Conservation (phyloP, 2,329 filamentous ascomycete genomes). For the Diatrype stigma region DNA sequence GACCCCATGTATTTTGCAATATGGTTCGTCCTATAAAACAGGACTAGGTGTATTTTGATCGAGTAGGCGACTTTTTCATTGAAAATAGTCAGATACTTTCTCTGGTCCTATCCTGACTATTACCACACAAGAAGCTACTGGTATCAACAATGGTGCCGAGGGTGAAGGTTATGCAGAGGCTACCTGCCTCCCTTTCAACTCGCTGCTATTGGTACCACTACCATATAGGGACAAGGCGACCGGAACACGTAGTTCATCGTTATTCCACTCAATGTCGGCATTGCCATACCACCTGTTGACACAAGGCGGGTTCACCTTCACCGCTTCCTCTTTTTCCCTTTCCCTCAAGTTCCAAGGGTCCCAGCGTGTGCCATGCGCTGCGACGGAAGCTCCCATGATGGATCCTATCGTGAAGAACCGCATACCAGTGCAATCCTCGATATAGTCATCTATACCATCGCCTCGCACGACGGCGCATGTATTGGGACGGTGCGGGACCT, state of each 20-base stretch:
- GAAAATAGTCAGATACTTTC: too few relatives aligned
- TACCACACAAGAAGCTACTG: too few relatives aligned
- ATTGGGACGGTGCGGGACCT: slow-evolving; percentile 6
- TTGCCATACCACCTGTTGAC: not conserved
- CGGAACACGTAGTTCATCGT: not conserved
- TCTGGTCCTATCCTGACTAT: too few relatives aligned
- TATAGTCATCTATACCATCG: slow-evolving; percentile 5
- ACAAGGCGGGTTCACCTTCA: not conserved
- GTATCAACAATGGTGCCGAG: too few relatives aligned
- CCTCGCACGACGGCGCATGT: slow-evolving; percentile 7
- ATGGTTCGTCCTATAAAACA: too few relatives aligned
- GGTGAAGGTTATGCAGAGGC: too few relatives aligned
- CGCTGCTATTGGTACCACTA: not conserved
- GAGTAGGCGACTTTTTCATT: too few relatives aligned
- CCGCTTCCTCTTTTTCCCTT: not conserved
- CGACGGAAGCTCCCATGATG: slow-evolving; percentile 6
- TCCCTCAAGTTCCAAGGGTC: not conserved
- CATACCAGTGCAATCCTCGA: slow-evolving; percentile 2
- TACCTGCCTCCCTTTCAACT: too few relatives aligned
- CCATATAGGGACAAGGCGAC: not conserved
- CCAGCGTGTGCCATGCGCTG: not conserved
- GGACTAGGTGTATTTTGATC: too few relatives aligned
- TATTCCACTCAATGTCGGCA: not conserved
- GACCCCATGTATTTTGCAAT: too few relatives aligned
- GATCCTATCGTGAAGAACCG: slow-evolving; percentile 10